Base-by-base conservation (phyloP, 805 yeast genomes). In the Wickerhamiella bombiphila region DNA sequence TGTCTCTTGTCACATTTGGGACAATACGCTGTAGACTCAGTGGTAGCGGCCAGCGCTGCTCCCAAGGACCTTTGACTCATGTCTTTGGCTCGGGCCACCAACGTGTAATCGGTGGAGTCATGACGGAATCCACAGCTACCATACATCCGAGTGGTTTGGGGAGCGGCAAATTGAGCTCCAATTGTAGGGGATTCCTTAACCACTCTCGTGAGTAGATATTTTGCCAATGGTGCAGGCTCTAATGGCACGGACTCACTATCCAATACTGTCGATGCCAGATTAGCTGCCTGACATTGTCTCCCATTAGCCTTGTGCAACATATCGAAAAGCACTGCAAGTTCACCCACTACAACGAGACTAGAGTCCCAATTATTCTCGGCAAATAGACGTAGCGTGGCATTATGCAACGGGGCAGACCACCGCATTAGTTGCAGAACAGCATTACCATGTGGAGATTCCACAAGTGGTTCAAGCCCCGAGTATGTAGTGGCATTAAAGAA, bases 401-500 rank as follows among this genome's bases (percentile, higher is more conserved):
- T 80, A 59, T 73, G 81, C 19, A 91, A 52, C 6, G 74, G 70
- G 0, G 94, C 80, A 17, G 73, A 72, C 60, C 76, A 81, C 32
- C 94, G 64, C 57, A 78, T 81, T 7, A 88, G 53, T 54, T 91
- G 96, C 5, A 91, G 47, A 20, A 85, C 57, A 0, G 94, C 66
- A 55, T 91, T 91, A 42, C 79, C 72, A 50, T 74, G 76, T 0
- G 91, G 69, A 48, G 80, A 81, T 37, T 78, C 81, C 8, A 79
- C 68, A 51, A 85, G 91, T 7, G 85, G 77, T 55, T 91, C 97
- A n/a, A 88, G 63, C 0, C 97, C 96, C 2, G 96, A 72, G 39
- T 64, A 76, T 1, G 52, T 43, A 0, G 96, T 80, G 29, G 66
- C 65, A 53, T 88, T 88, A 62, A 79, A 88, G 49, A 75, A 78